phyloP scores from a whole-genome alignment of 805 yeast genomes.

The Teunomyces gatunensis region DNA sequence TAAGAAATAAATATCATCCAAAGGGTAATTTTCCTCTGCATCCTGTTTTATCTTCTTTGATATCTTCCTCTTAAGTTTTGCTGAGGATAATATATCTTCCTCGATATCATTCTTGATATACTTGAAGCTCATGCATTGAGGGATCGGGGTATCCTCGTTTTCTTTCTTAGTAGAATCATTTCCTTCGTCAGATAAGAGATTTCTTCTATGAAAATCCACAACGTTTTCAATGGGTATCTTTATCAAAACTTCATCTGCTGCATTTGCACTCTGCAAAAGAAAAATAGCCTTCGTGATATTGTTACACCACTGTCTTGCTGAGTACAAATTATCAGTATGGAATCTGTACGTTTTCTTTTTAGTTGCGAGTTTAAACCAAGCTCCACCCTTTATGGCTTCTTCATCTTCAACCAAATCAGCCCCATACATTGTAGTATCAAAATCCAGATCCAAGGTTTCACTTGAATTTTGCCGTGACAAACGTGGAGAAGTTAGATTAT shows the following conservation, averaged over 20 bases:
- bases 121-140: conserved; percentile 49
- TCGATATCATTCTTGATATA: conserved; percentile 36
- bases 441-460: neutral
- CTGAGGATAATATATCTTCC: neutral
- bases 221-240: conserved; percentile 74
- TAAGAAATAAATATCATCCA: conserved; percentile 71
- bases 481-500: neutral
- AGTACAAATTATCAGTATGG: conserved; percentile 65
- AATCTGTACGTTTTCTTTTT: conserved; percentile 59
- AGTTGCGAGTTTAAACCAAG: conserved; percentile 60
- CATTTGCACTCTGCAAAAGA: conserved; percentile 56
- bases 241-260: conserved; percentile 68
- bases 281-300: conserved; percentile 73
- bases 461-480: neutral
- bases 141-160: conserved; percentile 26
- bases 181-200: conserved; percentile 40
- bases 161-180: conserved; percentile 7
- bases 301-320: conserved; percentile 82
- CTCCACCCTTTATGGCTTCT: conserved; percentile 18
- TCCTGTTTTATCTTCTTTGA: conserved; percentile 8
- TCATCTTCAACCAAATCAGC: conserved; percentile 19
- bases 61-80: conserved; percentile 3
- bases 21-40: conserved; percentile 8
- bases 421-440: neutral
- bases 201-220: conserved; percentile 55